A percentile compares a stretch with the other conserved stretches of the same genome.
Evolutionary conservation across 306 rosid species (phyloP).

Genomic region (Crataegus laevigata): DNA sequence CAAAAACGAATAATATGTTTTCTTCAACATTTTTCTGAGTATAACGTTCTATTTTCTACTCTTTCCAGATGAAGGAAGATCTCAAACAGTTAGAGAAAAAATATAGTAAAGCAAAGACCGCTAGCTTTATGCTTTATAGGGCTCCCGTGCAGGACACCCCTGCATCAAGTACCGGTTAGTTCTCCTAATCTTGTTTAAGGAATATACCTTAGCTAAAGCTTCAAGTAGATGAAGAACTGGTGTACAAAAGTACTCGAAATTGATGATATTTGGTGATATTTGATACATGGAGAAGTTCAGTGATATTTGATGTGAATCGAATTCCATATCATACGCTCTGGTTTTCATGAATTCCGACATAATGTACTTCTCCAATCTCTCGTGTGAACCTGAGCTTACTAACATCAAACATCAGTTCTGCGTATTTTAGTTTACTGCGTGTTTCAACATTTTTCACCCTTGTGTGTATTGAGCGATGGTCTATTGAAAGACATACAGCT

Average conservation of each 20-base stretch:
- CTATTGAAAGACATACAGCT: slow-evolving; percentile 5
- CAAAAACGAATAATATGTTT: background rate
- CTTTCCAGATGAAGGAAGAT: slow-evolving; percentile 39
- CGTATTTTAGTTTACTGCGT: background rate
- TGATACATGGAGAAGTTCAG: too few relatives aligned
- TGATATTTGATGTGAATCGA: too few relatives aligned
- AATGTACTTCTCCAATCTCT: too few relatives aligned
- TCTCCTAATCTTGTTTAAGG: slow-evolving; percentile 9
- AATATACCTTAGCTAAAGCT: slow-evolving; percentile 10
- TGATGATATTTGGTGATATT: too few relatives aligned
- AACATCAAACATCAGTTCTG: too few relatives aligned
- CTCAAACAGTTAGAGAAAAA: slow-evolving; percentile 27
- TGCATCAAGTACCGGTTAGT: slow-evolving; percentile 48
- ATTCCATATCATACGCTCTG: too few relatives aligned
- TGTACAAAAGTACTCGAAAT: background rate
- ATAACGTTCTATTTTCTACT: background rate
- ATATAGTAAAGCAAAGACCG: slow-evolving; percentile 22
- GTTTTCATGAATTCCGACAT: too few relatives aligned
- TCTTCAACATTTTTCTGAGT: background rate
- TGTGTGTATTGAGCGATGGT: background rate
- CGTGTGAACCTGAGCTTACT: too few relatives aligned
- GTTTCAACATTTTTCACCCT: background rate
- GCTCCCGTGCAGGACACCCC: slow-evolving; percentile 30
- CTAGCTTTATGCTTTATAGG: slow-evolving; percentile 7
- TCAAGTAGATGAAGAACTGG: background rate